Conservation (phyloP, 441 rosid genomes). For the Biscutella laevigata region DNA sequence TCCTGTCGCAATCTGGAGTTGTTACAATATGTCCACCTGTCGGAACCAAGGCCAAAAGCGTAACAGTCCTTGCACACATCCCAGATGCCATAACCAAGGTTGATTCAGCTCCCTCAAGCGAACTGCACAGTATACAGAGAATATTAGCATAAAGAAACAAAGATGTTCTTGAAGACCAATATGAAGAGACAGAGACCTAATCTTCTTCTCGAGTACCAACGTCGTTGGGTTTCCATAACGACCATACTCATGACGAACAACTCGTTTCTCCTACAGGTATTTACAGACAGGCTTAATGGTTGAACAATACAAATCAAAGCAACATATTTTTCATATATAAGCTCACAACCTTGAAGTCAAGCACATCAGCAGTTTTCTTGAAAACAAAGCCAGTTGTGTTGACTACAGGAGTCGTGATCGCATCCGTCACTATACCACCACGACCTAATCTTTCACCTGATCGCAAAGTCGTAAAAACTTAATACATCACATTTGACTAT, state of each 20-base stretch:
- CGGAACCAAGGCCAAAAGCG: slow-evolving; percentile 77
- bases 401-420: slow-evolving; percentile 76
- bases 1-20: slow-evolving; percentile 74
- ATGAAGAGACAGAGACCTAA: slow-evolving; percentile 71
- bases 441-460: slow-evolving; percentile 87
- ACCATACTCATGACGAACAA: slow-evolving; percentile 66
- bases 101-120: slow-evolving; percentile 89
- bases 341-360: slow-evolving; percentile 94
- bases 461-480: slow-evolving; percentile 30
- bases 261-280: slow-evolving; percentile 81
- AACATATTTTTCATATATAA: no score
- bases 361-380: slow-evolving; percentile 64
- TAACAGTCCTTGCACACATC: slow-evolving; percentile 72
- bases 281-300: no score
- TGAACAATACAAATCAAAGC: slow-evolving; percentile 20
- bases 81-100: slow-evolving; percentile 81
- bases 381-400: slow-evolving; percentile 37
- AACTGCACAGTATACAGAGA: no score
- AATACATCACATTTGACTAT: no score
- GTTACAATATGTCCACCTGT: slow-evolving; percentile 79
- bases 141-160: no score
- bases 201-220: slow-evolving; percentile 61
- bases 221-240: slow-evolving; percentile 93
- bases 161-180: no score
- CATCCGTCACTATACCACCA: slow-evolving; percentile 64